Evolutionary conservation across 1,139 yeast genomes (phyloP), one percentile per base, ranked within the genome.

Genomic region (Nakaseomyces kungkrabaensis): DNA sequence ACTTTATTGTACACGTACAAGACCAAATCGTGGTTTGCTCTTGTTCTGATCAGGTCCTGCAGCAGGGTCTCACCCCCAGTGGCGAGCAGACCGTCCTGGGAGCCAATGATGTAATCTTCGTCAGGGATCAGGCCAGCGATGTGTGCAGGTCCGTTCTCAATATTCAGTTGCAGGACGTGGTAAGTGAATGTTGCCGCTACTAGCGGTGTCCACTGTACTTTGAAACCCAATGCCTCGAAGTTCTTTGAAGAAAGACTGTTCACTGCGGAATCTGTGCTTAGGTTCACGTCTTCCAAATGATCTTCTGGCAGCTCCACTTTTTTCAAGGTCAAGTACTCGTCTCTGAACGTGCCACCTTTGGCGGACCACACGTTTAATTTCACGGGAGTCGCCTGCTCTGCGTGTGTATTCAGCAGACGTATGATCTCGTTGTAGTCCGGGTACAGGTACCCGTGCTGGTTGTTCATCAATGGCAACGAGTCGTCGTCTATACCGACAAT

Each of bases 1-100:
- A 85, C 94, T 59, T 85, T 90, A 66, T 92, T 92, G 68, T 90
- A 92, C 0, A 90, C 96, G 62, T 85, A 86, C 32, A 92, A 72
- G 56, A 57, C 68, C 59, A 57, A 70, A 58, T 63, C 70, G 60
- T 66, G 80, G 74, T 73, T 72, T 51, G 79, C 79, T 54, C 80
- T 76, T 47, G 86, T 81, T 46, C 74, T 70, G 36, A 88, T 76
- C 0, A 88, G 82, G 44, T 84, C 75, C 2, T 89, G 82, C 49
- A 90, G 70, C 37, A 88, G 69, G 29, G 85, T 80, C 66, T 90
- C 96, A 3, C 97, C 97, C 13, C 97, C 96, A 5, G 82, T 78
- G 8, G 86, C 81, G 52, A 90, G 72, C 41, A 87, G 70, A 0
- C 95, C 95, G 50, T 82, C 81, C 57, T 89, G 95, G 50, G 95